These are phyloP conservation scores for Trichosanthes truncata DNA, from an alignment of 306 rosid genomes.

Conservation along the genomic window DNA sequence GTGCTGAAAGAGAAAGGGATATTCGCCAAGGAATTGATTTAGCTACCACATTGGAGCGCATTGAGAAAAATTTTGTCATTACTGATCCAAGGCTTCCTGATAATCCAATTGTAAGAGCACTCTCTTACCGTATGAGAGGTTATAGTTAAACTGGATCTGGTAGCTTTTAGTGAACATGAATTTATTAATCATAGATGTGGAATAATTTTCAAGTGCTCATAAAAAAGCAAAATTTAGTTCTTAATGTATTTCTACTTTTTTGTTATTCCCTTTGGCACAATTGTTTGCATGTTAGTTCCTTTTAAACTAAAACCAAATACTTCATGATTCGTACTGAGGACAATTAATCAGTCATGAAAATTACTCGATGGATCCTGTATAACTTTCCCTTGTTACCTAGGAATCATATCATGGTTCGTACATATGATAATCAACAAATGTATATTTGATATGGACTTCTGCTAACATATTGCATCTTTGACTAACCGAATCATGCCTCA, in stretches of 20 bases:
- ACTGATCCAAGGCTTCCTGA: conserved; percentile 98
- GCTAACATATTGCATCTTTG: not conserved
- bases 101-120: conserved; percentile 72
- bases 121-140: not conserved
- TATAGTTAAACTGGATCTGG: not conserved
- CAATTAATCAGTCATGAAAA: not conserved
- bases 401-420: not conserved
- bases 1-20: conserved; percentile 55
- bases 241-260: not conserved
- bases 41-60: conserved; percentile 94
- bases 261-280: not conserved
- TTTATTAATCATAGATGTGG: not conserved
- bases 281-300: not conserved
- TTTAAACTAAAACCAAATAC: not conserved
- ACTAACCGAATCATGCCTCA: not conserved
- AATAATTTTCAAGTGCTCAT: not conserved
- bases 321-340: not conserved
- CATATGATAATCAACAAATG: not conserved
- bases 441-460: not conserved
- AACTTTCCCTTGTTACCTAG: not conserved
- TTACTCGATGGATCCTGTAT: not conserved
- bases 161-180: not conserved
- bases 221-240: not conserved
- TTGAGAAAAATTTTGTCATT: conserved; percentile 95
- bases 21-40: conserved; percentile 89